Percentiles rank a stretch among this genome's conserved stretches.
phyloP scores from a whole-genome alignment of 371 early-diverging fungal species.

The Mortierella sp. region DNA sequence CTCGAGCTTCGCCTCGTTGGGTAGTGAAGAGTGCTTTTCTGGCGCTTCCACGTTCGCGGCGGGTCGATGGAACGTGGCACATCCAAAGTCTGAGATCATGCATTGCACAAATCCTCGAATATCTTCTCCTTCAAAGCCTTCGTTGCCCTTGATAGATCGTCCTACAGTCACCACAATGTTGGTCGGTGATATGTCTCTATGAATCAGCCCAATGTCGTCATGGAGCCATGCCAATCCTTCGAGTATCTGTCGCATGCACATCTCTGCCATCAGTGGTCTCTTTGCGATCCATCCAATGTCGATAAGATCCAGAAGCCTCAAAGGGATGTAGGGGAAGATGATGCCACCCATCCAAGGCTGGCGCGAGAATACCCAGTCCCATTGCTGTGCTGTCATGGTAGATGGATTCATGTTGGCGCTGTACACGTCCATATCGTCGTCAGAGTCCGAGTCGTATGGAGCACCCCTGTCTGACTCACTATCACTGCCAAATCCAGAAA shows the following conservation, averaged over 20 bases:
- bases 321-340: conserved; percentile 27
- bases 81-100: conserved; percentile 71
- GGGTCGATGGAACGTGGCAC: conserved; percentile 49
- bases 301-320: conserved; percentile 37
- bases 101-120: conserved; percentile 31
- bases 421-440: conserved; percentile 2
- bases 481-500: conserved; percentile 24
- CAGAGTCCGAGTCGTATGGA: conserved; percentile 7
- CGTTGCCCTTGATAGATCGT: no score
- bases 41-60: not conserved
- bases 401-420: not conserved
- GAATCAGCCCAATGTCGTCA: conserved; percentile 59
- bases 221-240: conserved; percentile 46
- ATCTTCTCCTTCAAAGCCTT: not conserved
- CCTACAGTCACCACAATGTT: conserved; percentile 69
- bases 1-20: no score
- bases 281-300: conserved; percentile 36
- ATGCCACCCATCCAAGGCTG: conserved; percentile 42
- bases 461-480: conserved; percentile 4
- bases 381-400: not conserved
- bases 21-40: no score
- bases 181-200: conserved; percentile 81
- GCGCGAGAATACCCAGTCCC: conserved; percentile 20
- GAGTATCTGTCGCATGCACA: conserved; percentile 46
- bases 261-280: conserved; percentile 21